A percentile compares a stretch with the other conserved stretches of the same genome.
Evolutionary conservation across 2,329 filamentous ascomycete genomes (phyloP).

Genomic region (Akanthomyces lecanii): DNA sequence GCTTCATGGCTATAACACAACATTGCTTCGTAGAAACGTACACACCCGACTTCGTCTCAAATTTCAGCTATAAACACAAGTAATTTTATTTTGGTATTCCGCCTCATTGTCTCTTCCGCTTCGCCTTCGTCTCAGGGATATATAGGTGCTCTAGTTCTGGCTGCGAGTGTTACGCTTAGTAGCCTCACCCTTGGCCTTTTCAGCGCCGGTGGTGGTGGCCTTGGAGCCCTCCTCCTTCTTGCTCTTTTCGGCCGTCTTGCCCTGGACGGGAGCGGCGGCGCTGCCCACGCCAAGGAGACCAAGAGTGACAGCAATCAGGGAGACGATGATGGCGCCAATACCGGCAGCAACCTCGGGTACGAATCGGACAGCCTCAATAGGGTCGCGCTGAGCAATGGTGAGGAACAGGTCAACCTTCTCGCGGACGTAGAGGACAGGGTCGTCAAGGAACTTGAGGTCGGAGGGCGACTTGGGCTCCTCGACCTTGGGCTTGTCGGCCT

Average conservation of each 20-base stretch:
- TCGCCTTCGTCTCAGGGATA: background rate
- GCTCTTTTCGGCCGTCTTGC: constrained; percentile 64
- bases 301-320: constrained; percentile 66
- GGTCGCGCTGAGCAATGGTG: constrained; percentile 75
- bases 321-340: constrained; percentile 65
- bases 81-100: constrained; percentile 15
- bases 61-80: constrained; percentile 12
- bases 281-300: constrained; percentile 61
- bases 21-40: constrained; percentile 14
- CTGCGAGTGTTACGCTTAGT: constrained; percentile 57
- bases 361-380: constrained; percentile 78
- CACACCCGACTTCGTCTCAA: constrained; percentile 14
- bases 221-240: constrained; percentile 63
- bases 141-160: constrained; percentile 41
- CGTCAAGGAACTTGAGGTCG: constrained; percentile 84
- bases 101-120: background rate
- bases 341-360: constrained; percentile 88
- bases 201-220: constrained; percentile 57
- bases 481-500: constrained; percentile 73
- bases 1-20: background rate
- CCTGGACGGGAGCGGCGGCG: constrained; percentile 67
- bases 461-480: constrained; percentile 61
- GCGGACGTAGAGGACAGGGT: constrained; percentile 81
- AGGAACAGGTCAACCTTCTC: constrained; percentile 94
- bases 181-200: constrained; percentile 71